Conservation (phyloP, 768 basidiomycete species). For the Russula lepida region DNA sequence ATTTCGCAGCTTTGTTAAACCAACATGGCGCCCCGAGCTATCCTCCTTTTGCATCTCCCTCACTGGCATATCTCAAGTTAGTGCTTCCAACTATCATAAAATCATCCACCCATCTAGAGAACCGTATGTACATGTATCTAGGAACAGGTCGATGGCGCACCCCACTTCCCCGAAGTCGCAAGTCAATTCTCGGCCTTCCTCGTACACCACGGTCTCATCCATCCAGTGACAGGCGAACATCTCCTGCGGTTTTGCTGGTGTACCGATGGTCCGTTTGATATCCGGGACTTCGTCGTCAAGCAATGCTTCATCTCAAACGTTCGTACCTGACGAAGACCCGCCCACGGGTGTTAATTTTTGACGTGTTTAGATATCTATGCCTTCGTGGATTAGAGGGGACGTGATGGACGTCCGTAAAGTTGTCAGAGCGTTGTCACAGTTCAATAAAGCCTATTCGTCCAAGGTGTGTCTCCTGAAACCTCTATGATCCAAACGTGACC, state of each 20-base stretch:
- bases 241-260: slow-evolving; percentile 71
- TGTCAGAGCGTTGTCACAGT: slow-evolving; percentile 40
- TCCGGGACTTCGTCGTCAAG: slow-evolving; percentile 81
- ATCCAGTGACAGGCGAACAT: slow-evolving; percentile 45
- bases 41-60: slow-evolving; percentile 78
- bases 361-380: slow-evolving; percentile 47
- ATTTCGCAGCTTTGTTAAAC: slow-evolving; percentile 82
- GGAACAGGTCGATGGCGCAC: slow-evolving; percentile 75
- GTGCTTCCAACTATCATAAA: slow-evolving; percentile 24
- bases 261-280: slow-evolving; percentile 75
- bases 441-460: neutral
- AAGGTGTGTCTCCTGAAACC: slow-evolving; percentile 7
- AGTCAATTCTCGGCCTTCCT: slow-evolving; percentile 58
- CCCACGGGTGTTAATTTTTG: slow-evolving; percentile 8
- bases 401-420: slow-evolving; percentile 64
- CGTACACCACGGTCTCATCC: slow-evolving; percentile 59
- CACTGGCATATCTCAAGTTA: slow-evolving; percentile 89
- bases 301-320: slow-evolving; percentile 85
- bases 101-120: neutral
- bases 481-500: neutral
- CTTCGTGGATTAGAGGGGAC: slow-evolving; percentile 65
- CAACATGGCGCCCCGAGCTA: slow-evolving; percentile 77
- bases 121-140: slow-evolving; percentile 28
- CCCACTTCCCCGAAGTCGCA: slow-evolving; percentile 64
- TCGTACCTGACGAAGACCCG: slow-evolving; percentile 23